These are phyloP conservation scores for Schizonepeta tenuifolia DNA, from an alignment of 257 asterid genomes.

Conservation along the genomic window DNA sequence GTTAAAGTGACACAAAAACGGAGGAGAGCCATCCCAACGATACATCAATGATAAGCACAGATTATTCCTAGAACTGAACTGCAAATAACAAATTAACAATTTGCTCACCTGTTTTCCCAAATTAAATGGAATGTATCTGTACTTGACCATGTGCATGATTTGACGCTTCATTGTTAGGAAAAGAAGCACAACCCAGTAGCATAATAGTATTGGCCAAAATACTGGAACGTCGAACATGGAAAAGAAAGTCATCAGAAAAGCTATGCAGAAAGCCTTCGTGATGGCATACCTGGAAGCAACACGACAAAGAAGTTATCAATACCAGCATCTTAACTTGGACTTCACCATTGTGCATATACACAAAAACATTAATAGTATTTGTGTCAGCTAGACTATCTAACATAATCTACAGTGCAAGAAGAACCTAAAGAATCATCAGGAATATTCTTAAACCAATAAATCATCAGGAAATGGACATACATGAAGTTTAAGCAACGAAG, in stretches of 20 bases:
- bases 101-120: constrained; percentile 79
- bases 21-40: no score
- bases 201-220: constrained; percentile 86
- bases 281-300: constrained; percentile 75
- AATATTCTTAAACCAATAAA: not conserved
- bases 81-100: not conserved
- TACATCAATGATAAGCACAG: not conserved
- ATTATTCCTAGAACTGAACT: not conserved
- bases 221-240: constrained; percentile 92
- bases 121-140: constrained; percentile 80
- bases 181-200: constrained; percentile 87
- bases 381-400: not conserved
- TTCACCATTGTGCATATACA: not conserved
- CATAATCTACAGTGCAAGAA: no score
- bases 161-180: constrained; percentile 93
- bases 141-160: constrained; percentile 86
- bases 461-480: constrained; percentile 1
- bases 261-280: constrained; percentile 84
- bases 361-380: not conserved
- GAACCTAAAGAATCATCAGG: not conserved
- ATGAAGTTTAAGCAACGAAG: not conserved
- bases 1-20: not conserved
- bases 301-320: not conserved
- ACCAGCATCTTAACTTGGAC: constrained; percentile 20
- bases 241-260: constrained; percentile 84